These are phyloP conservation scores for Penicillium ochrochloron DNA, from an alignment of 495 filamentous ascomycete genomes.

Conservation along the genomic window DNA sequence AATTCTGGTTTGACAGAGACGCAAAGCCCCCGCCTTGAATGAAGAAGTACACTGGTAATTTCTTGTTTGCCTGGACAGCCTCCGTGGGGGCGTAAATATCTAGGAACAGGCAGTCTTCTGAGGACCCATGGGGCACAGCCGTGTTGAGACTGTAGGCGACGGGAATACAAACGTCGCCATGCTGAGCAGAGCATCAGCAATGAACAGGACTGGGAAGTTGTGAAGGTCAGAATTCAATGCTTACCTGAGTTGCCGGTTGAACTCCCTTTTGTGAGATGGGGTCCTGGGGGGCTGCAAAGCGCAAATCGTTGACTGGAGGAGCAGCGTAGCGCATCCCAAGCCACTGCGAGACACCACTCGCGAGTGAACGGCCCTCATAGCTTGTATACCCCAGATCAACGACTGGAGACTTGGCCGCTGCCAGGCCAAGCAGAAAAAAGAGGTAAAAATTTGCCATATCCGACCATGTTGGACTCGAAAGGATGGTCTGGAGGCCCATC, in stretches of 20 bases:
- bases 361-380: conserved; percentile 41
- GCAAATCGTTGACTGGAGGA: conserved; percentile 58
- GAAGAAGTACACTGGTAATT: conserved; percentile 71
- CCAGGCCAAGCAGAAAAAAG: conserved; percentile 27
- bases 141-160: conserved; percentile 36
- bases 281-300: conserved; percentile 64
- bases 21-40: conserved; percentile 82
- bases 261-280: conserved; percentile 45
- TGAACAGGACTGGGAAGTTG: background rate
- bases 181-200: conserved; percentile 27
- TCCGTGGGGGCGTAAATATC: conserved; percentile 72
- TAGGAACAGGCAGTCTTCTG: conserved; percentile 77
- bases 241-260: conserved; percentile 52
- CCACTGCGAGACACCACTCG: conserved; percentile 62
- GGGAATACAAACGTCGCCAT: conserved; percentile 58
- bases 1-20: conserved; percentile 64
- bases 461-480: conserved; percentile 2
- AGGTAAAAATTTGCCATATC: conserved; percentile 23
- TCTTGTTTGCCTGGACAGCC: conserved; percentile 42
- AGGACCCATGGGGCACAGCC: conserved; percentile 40
- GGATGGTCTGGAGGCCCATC: conserved; percentile 10
- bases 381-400: conserved; percentile 50
- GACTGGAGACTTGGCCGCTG: conserved; percentile 29
- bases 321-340: conserved; percentile 69
- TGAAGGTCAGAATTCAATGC: background rate